Conservation (phyloP, 306 rosid species). For the Ziziphus jujuba region DNA sequence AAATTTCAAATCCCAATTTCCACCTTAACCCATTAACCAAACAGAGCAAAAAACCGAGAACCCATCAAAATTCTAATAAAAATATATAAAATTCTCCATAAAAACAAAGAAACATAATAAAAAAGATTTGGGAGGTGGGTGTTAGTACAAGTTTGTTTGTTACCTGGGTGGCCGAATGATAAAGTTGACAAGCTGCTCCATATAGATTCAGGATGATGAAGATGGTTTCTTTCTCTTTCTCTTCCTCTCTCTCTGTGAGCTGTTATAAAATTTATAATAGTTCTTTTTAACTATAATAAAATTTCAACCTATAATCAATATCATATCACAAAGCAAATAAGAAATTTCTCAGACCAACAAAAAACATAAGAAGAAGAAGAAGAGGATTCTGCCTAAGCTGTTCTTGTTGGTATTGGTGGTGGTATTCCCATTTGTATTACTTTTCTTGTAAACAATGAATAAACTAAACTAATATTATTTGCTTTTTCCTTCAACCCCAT, state of each 20-base stretch:
- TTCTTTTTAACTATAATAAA: slow-evolving; percentile 6
- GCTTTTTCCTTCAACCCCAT: not conserved
- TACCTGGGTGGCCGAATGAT: slow-evolving; percentile 68
- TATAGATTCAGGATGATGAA: slow-evolving; percentile 34
- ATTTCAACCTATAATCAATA: not conserved
- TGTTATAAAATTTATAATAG: slow-evolving; percentile 17
- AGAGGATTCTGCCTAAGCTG: slow-evolving; percentile 30
- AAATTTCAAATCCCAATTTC: slow-evolving; percentile 14
- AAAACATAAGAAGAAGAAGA: slow-evolving; percentile 27
- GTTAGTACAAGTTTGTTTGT: not conserved
- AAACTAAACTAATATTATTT: too few relatives aligned
- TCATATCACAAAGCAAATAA: not conserved
- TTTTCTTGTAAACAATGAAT: slow-evolving; percentile 24
- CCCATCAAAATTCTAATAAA: slow-evolving; percentile 16
- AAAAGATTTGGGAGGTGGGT: too few relatives aligned
- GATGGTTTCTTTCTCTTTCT: slow-evolving; percentile 10
- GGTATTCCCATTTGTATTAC: slow-evolving; percentile 21
- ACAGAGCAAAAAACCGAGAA: slow-evolving; percentile 7
- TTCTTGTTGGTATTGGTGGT: slow-evolving; percentile 15
- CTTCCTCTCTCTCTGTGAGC: slow-evolving; percentile 3
- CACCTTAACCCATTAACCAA: slow-evolving; percentile 13
- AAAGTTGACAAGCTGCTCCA: slow-evolving; percentile 69
- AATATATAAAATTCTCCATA: slow-evolving; percentile 8
- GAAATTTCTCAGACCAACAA: slow-evolving; percentile 30
- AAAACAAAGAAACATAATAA: not conserved